These are phyloP conservation scores for Botrytis paeoniae DNA, from an alignment of 2,329 filamentous ascomycete species.

Conservation along the genomic window DNA sequence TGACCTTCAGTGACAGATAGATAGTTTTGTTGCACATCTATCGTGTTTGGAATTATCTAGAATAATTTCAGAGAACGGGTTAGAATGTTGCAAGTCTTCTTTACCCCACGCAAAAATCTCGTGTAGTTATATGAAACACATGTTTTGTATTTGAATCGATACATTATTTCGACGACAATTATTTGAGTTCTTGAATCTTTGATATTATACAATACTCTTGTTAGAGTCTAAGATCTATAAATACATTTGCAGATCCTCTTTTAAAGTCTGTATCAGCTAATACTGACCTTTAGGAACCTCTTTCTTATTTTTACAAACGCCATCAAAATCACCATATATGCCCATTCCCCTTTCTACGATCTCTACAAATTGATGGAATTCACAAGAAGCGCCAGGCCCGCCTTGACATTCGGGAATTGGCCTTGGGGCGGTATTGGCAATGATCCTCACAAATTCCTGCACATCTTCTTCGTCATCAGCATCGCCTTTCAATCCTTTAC, in stretches of 20 bases:
- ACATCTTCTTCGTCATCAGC: slow-evolving; percentile 46
- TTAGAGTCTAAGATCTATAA: not conserved
- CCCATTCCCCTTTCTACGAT: slow-evolving; percentile 45
- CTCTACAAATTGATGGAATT: slow-evolving; percentile 42
- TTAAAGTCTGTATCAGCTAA: not conserved
- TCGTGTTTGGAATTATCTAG: slow-evolving; percentile 2
- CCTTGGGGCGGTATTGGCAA: slow-evolving; percentile 51
- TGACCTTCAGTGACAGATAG: not conserved
- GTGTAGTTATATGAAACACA: not conserved
- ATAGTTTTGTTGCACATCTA: slow-evolving; percentile 10
- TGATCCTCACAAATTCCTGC: slow-evolving; percentile 50
- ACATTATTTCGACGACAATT: not conserved
- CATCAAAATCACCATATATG: slow-evolving; percentile 35
- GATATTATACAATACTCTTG: not conserved
- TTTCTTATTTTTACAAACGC: slow-evolving; percentile 31
- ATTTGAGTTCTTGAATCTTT: not conserved
- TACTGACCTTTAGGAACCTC: slow-evolving; percentile 16
- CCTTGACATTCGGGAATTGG: slow-evolving; percentile 48
- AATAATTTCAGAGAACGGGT: not conserved
- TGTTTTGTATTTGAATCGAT: not conserved
- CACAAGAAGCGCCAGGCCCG: slow-evolving; percentile 51
- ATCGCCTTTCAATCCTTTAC: slow-evolving; percentile 50
- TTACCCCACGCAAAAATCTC: not conserved
- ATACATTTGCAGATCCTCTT: not conserved
- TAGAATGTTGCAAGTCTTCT: not conserved